Percentiles rank a stretch among this genome's conserved stretches.
These are phyloP conservation scores for Stemphylium beticola DNA, from an alignment of 2,329 filamentous ascomycete species.

Conservation along the genomic window DNA sequence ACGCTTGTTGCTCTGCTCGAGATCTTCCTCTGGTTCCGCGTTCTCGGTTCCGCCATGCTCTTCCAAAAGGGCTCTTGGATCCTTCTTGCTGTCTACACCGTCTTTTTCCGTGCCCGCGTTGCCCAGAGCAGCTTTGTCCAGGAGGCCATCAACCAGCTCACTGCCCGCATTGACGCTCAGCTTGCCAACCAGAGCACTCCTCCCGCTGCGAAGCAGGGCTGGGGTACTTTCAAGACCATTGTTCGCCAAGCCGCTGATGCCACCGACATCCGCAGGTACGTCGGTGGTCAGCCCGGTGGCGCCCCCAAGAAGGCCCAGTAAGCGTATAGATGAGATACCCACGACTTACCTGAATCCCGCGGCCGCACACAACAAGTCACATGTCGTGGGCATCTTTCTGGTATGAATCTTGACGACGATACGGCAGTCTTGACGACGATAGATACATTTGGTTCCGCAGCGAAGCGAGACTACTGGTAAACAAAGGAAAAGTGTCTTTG, in stretches of 20 bases:
- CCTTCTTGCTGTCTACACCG: slow-evolving; percentile 81
- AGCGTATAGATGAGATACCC: slow-evolving; percentile 12
- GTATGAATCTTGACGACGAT: slow-evolving; percentile 32
- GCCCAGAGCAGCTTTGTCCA: slow-evolving; percentile 94
- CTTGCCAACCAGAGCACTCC: slow-evolving; percentile 87
- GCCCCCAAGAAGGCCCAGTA: slow-evolving; percentile 69
- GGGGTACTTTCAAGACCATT: slow-evolving; percentile 78
- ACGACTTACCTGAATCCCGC: slow-evolving; percentile 1
- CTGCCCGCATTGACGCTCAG: slow-evolving; percentile 78
- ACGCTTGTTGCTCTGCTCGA: slow-evolving; percentile 87
- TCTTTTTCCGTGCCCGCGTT: slow-evolving; percentile 89
- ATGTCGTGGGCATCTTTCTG: slow-evolving; percentile 17
- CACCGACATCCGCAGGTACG: slow-evolving; percentile 79
- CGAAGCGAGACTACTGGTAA: neutral
- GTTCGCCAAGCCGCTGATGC: slow-evolving; percentile 76
- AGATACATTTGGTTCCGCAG: slow-evolving; percentile 3
- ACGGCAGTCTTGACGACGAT: slow-evolving; percentile 28
- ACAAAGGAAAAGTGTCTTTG: slow-evolving; percentile 4
- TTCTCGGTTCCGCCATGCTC: slow-evolving; percentile 79
- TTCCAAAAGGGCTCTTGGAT: slow-evolving; percentile 94
- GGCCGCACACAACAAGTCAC: slow-evolving; percentile 16
- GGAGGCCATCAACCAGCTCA: slow-evolving; percentile 74
- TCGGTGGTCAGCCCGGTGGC: slow-evolving; percentile 59
- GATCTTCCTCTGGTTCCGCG: slow-evolving; percentile 83
- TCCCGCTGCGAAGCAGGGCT: slow-evolving; percentile 76